Evolutionary conservation across 2,329 filamentous ascomycete genomes (phyloP), one percentile per base, ranked within the genome.

Genomic region (Fusarium xyrophilum): DNA sequence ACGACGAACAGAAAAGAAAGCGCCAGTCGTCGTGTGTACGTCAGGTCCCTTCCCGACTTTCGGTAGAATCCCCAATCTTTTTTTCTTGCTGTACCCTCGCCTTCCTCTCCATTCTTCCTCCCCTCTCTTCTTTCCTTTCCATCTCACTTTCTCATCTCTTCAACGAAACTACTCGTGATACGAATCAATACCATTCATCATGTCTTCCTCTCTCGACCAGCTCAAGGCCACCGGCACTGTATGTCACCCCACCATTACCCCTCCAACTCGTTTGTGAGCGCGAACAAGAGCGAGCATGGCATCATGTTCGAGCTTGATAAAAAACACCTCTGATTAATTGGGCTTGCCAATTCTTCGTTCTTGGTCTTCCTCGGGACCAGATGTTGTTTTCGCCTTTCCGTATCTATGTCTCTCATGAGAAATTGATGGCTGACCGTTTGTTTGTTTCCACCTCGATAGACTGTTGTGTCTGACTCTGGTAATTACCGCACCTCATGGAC

Each of bases 401-500:
- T 25, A 23, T 55, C 25, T 27, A 36, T n/a, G 30, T 39, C 55
- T 46, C 51, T 53, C 39, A 33, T 44, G 42, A 50, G 50, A 40
- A 63, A 53, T 43, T 51, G 40, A 47, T 67, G 39, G 64, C 75
- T 76, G 67, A 76, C 71, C 56, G 46, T 57, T 60, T 66, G 58
- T 50, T 69, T 61, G 52, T 56, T 63, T 56, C 39, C 59, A 40
- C 56, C 51, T 21, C 54, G 60, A 73, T 79, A 96, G 93, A 91
- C 93, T 71, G 96, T 98, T 79, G 96, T 98, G 82, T 95, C 92
- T 82, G 96, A 98, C 86, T 97, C 95, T 82, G 96, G 94, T 90
- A 91, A 86, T 80, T 78, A 72, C 75, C 78, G 71, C 77, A 78
- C 56, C 54, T 64, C 56, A 68, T 63, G 48, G 23, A 28, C 23